Base-by-base conservation (phyloP, 805 yeast species). In the Kregervanrija fluxuum region DNA sequence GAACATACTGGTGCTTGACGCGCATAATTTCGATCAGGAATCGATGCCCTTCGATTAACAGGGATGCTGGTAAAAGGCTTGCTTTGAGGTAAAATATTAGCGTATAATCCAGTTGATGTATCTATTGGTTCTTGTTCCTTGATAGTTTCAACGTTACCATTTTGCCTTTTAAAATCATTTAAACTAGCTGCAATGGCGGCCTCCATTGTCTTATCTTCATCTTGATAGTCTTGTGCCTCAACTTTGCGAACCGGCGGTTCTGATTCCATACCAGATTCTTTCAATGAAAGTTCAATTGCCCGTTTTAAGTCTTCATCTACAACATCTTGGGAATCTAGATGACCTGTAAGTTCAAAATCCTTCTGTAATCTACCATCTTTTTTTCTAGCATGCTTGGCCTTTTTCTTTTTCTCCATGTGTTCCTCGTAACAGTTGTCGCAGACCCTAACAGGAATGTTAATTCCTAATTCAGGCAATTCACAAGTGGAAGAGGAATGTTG, bases 111-210 rank as follows among this genome's bases (percentile, higher is more conserved):
- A 1, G 59, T 52, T 14, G 49, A 35, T 11, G 16, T 35, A 8
- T 50, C 49, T 11, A 22, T 32, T 15, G 50, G 54, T 40, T 47
- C 45, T 35, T 51, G 45, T 35, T 54, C 42, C 13, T 33, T 33
- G 2, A 33, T 35, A 11, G 16, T 9, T 1, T 33, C 12, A 8
- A 22, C 16, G 12, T 22, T 37, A 3, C 14, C 9, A 11, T 10
- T 30, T 2, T 44, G 47, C 40, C 45, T 47, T 10, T 44, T 59
- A 59, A 84, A 71, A 47, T 90, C 97, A 43, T 73, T 73, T 49
- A 93, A 70, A 62, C 96, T 87, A 1, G 96, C 96, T 12, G 85
- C 95, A 46, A 93, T 91, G 0, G 98, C 99, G 1, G 93, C 95
- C 60, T 80, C 85, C 80, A 91, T 76, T 33, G 88, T 96, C 34